Evolutionary conservation across 2,329 filamentous ascomycete species (phyloP).

Genomic region (Trichoderma arundinaceum): DNA sequence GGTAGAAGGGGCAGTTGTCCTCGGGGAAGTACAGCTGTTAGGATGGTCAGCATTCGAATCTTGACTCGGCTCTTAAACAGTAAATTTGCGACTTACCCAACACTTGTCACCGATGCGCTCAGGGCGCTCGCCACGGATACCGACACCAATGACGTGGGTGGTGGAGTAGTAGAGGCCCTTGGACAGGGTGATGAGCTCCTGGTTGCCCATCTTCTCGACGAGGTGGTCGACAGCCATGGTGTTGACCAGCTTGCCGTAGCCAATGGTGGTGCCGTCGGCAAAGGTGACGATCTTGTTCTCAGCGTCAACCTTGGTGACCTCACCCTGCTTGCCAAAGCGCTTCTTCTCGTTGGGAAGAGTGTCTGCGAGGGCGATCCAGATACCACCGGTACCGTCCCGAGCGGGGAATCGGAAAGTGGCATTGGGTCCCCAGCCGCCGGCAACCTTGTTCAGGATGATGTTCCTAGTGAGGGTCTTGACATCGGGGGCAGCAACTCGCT

Average conservation of each 20-base stretch:
- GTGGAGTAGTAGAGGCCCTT: constrained; percentile 96
- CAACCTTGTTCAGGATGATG: constrained; percentile 93
- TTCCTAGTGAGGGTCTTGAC: constrained; percentile 93
- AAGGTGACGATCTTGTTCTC: constrained; percentile 82
- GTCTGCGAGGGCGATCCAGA: constrained; percentile 97
- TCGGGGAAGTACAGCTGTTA: constrained; percentile 92
- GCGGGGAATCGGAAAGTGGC: constrained; percentile 98
- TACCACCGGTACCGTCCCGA: constrained; percentile 92
- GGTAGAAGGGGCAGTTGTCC: constrained; percentile 98
- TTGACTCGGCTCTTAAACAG: no score
- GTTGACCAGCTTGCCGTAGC: constrained; percentile 90
- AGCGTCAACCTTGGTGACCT: constrained; percentile 86
- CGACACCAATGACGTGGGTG: constrained; percentile 96
- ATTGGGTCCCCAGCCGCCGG: constrained; percentile 97
- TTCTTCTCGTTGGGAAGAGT: constrained; percentile 92
- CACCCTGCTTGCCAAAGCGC: constrained; percentile 82
- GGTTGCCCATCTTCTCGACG: constrained; percentile 83
- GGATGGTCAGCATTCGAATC: background rate
- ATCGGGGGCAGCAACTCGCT: constrained; percentile 96
- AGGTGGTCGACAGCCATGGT: constrained; percentile 96
- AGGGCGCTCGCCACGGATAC: constrained; percentile 87
- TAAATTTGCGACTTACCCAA: constrained; percentile 67
- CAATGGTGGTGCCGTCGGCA: constrained; percentile 83
- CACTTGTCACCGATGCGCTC: constrained; percentile 99
- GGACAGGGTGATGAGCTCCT: constrained; percentile 80